Percentiles rank a stretch among this genome's conserved stretches.
phyloP scores from a whole-genome alignment of 768 basidiomycete species.

The Austroboletus festivus region DNA sequence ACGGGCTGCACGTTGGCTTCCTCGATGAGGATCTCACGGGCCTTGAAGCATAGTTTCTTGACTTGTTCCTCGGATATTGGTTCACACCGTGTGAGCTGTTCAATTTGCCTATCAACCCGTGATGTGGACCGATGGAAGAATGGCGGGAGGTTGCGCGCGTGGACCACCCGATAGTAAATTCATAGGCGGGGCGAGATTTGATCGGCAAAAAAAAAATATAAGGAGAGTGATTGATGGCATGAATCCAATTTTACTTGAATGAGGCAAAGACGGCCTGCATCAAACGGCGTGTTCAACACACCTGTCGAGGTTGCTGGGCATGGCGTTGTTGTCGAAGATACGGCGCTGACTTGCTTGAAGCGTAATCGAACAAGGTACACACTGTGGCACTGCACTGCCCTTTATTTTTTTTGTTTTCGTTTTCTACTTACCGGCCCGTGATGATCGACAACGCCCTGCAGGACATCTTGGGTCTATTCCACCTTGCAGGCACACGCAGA shows the following conservation, averaged over 20 bases:
- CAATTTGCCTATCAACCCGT: constrained; percentile 71
- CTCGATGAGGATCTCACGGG: constrained; percentile 94
- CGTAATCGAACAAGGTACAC: constrained; percentile 25
- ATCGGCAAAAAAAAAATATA: too few relatives aligned
- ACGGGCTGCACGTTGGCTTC: constrained; percentile 97
- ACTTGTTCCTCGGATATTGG: constrained; percentile 96
- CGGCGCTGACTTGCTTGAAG: constrained; percentile 27
- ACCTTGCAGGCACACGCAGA: constrained; percentile 15
- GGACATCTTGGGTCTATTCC: too few relatives aligned
- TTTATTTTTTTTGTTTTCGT: too few relatives aligned
- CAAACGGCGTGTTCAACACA: constrained; percentile 36
- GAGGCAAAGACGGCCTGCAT: constrained; percentile 20
- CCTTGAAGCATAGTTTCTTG: constrained; percentile 92
- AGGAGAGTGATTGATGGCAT: too few relatives aligned
- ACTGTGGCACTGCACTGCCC: constrained; percentile 27
- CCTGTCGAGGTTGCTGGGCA: constrained; percentile 60
- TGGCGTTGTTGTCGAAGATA: constrained; percentile 32
- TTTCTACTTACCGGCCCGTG: constrained; percentile 15
- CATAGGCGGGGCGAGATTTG: too few relatives aligned
- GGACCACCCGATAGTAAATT: too few relatives aligned
- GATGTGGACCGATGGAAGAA: background rate
- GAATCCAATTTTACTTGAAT: too few relatives aligned
- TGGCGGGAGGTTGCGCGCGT: too few relatives aligned
- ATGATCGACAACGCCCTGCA: constrained; percentile 17
- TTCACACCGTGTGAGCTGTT: constrained; percentile 89